phyloP scores from a whole-genome alignment of 208 protist species.

The Zelonia costaricensis region DNA sequence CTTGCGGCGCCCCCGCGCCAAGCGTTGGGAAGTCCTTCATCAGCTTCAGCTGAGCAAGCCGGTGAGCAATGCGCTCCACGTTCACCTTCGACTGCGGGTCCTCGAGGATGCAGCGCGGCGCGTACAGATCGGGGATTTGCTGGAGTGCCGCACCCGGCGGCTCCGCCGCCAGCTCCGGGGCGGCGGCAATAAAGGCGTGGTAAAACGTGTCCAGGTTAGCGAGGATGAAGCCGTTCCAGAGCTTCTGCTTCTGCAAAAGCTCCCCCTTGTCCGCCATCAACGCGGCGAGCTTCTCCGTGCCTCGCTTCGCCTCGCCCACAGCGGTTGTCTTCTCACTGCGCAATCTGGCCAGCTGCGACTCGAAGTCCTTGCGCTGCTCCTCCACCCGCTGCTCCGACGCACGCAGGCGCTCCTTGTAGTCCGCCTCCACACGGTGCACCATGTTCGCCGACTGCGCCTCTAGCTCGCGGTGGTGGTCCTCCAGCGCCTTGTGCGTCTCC shows the following conservation, averaged over 20 bases:
- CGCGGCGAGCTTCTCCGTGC: slow-evolving; percentile 52
- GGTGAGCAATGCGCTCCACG: slow-evolving; percentile 75
- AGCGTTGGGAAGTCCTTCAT: slow-evolving; percentile 23
- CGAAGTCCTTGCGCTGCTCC: slow-evolving; percentile 52
- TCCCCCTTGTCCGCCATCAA: slow-evolving; percentile 58
- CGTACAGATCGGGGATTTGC: slow-evolving; percentile 67
- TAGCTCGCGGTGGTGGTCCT: slow-evolving; percentile 57
- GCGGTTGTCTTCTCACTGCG: slow-evolving; percentile 43
- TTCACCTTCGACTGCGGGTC: slow-evolving; percentile 68
- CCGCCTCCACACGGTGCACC: slow-evolving; percentile 62
- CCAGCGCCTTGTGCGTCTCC: slow-evolving; percentile 38
- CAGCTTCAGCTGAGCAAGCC: slow-evolving; percentile 64
- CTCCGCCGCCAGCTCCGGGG: slow-evolving; percentile 53
- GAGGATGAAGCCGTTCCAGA: slow-evolving; percentile 81
- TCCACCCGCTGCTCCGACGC: slow-evolving; percentile 60
- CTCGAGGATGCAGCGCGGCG: slow-evolving; percentile 59
- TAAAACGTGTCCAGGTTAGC: slow-evolving; percentile 65
- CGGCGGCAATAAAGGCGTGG: slow-evolving; percentile 36
- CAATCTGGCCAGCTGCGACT: slow-evolving; percentile 43
- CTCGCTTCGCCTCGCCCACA: slow-evolving; percentile 44
- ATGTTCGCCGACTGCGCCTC: slow-evolving; percentile 47
- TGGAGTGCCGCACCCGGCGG: slow-evolving; percentile 55
- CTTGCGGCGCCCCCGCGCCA: background rate
- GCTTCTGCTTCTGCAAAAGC: slow-evolving; percentile 59
- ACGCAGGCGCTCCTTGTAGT: slow-evolving; percentile 77